Conservation (phyloP, 2,329 filamentous ascomycete species). For the Exophiala sideris region DNA sequence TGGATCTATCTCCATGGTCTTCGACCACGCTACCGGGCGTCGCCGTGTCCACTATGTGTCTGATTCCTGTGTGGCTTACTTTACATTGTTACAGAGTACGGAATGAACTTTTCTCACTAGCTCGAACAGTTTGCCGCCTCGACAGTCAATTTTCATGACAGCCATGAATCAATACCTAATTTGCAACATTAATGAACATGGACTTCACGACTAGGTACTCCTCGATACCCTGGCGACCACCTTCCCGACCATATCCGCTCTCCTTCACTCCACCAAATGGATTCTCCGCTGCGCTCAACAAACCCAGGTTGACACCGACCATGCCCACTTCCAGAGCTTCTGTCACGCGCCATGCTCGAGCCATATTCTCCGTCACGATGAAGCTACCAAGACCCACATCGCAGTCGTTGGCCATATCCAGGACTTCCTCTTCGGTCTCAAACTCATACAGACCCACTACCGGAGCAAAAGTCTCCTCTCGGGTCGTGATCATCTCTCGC, state of each 20-base stretch:
- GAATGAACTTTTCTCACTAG: too few relatives aligned
- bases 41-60: too few relatives aligned
- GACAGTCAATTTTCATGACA: background rate
- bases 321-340: constrained; percentile 78
- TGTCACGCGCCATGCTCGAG: constrained; percentile 59
- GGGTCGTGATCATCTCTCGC: constrained; percentile 37
- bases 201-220: constrained; percentile 30
- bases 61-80: too few relatives aligned
- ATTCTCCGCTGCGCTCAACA: constrained; percentile 22
- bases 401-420: constrained; percentile 53
- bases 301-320: constrained; percentile 62
- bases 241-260: constrained; percentile 51
- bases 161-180: background rate
- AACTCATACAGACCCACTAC: constrained; percentile 37
- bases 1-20: too few relatives aligned
- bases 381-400: constrained; percentile 56
- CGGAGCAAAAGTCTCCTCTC: constrained; percentile 60
- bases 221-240: constrained; percentile 47
- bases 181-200: constrained; percentile 28
- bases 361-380: constrained; percentile 51
- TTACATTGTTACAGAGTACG: too few relatives aligned
- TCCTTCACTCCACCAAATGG: constrained; percentile 31
- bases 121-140: too few relatives aligned
- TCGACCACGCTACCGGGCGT: too few relatives aligned
- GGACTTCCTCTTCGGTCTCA: constrained; percentile 56